Evolutionary conservation across 495 filamentous ascomycete species (phyloP).

Genomic region (Aspergillus carlsbadensis): DNA sequence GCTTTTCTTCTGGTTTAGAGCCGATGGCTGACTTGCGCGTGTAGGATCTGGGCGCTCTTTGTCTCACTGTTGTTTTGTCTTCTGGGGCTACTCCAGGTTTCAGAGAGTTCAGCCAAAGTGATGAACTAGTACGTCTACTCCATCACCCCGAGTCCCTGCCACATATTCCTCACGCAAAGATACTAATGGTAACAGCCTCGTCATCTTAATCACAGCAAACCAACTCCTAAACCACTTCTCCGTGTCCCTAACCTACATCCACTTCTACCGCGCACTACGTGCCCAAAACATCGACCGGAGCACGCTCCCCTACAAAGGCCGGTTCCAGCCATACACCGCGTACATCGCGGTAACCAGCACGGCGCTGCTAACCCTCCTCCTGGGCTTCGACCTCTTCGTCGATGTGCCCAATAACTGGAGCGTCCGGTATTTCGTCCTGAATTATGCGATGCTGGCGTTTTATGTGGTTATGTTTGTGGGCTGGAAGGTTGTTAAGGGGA

Average conservation of each 20-base stretch:
- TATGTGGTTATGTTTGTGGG: background rate
- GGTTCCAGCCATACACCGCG: constrained; percentile 55
- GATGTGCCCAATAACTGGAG: background rate
- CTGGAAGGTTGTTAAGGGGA: background rate
- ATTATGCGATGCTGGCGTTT: background rate
- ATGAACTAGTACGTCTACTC: too few relatives aligned
- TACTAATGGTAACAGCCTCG: too few relatives aligned
- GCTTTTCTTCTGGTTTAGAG: too few relatives aligned
- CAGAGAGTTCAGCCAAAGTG: too few relatives aligned
- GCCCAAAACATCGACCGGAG: constrained; percentile 58
- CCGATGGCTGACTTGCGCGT: too few relatives aligned
- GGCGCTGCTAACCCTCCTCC: background rate
- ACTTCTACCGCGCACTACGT: constrained; percentile 57
- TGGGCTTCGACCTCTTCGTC: constrained; percentile 1
- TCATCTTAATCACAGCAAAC: constrained; percentile 23
- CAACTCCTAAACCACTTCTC: constrained; percentile 41
- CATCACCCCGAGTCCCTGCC: background rate
- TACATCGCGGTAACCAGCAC: background rate
- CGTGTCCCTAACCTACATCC: constrained; percentile 56
- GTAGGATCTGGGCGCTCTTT: too few relatives aligned
- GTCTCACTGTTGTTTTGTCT: too few relatives aligned
- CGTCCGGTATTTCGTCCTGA: background rate
- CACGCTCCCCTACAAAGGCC: constrained; percentile 54
- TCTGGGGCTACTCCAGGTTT: too few relatives aligned
- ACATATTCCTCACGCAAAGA: too few relatives aligned